Conservation (phyloP, 805 yeast genomes). For the Tetrapisispora taiwanensis region DNA sequence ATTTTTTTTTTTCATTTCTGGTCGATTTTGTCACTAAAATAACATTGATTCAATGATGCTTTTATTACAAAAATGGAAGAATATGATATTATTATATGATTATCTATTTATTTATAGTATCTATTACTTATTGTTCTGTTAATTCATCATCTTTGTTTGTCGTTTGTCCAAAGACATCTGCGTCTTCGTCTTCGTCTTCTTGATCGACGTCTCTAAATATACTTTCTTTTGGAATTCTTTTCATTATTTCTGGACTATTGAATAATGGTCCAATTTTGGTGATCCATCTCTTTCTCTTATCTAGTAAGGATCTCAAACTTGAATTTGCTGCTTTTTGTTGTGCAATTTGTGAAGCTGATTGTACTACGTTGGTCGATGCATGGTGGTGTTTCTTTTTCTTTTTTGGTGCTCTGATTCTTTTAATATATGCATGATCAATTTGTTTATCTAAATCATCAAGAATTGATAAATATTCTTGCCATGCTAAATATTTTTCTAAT, state of each 20-base stretch:
- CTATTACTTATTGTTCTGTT: conserved; percentile 2
- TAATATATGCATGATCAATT: conserved; percentile 85
- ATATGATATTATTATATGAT: too few species aligned
- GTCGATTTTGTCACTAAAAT: too few species aligned
- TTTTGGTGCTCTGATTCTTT: conserved; percentile 66
- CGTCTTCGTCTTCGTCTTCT: conserved; percentile 34
- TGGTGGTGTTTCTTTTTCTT: conserved; percentile 32
- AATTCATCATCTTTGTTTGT: conserved; percentile 25
- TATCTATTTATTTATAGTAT: background rate
- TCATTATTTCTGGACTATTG: conserved; percentile 54
- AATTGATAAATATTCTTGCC: conserved; percentile 86
- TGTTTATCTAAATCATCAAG: conserved; percentile 92
- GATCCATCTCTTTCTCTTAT: conserved; percentile 84
- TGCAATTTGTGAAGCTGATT: conserved; percentile 30
- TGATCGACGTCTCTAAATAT: conserved; percentile 39
- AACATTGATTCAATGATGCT: too few species aligned
- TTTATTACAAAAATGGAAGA: too few species aligned
- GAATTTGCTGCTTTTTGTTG: conserved; percentile 66
- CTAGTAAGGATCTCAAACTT: conserved; percentile 68
- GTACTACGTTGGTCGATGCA: conserved; percentile 13
- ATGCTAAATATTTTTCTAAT: conserved; percentile 82
- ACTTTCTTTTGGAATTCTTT: conserved; percentile 57
- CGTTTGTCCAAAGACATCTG: conserved; percentile 24
- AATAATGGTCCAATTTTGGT: conserved; percentile 82
- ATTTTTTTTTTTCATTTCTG: too few species aligned